phyloP scores from a whole-genome alignment of 1,284 basidiomycete genomes.

The Apiotrichum akiyoshidainum region DNA sequence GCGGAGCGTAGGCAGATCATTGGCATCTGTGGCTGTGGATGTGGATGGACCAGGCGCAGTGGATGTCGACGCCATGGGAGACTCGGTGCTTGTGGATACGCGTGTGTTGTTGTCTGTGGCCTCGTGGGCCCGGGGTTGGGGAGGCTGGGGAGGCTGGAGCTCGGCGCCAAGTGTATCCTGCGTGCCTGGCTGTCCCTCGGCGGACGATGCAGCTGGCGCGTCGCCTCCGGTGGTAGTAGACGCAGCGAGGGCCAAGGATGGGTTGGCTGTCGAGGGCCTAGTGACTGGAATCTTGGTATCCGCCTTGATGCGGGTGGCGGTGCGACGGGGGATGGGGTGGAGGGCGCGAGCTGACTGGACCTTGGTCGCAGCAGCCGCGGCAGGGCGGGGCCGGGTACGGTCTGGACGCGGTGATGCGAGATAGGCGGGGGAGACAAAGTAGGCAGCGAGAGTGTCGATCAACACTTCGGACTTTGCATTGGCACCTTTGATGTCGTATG shows the following conservation, averaged over 20 bases:
- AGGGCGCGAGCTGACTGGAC: neutral
- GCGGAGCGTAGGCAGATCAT: neutral
- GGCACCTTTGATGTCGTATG: conserved; percentile 44
- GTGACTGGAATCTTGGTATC: neutral
- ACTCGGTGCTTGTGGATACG: too few relatives aligned
- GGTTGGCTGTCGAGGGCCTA: neutral
- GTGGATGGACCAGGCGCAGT: too few relatives aligned
- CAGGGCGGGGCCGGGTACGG: neutral
- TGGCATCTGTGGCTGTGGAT: neutral
- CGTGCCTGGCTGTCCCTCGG: too few relatives aligned
- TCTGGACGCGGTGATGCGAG: conserved; percentile 7
- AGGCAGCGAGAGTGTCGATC: conserved; percentile 30
- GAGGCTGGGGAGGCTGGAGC: too few relatives aligned
- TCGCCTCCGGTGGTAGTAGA: too few relatives aligned
- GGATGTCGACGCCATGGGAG: too few relatives aligned
- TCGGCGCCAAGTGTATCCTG: too few relatives aligned
- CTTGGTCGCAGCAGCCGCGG: neutral
- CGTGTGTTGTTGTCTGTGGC: too few relatives aligned
- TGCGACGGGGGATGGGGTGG: neutral
- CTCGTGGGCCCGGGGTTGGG: too few relatives aligned
- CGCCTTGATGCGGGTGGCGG: neutral
- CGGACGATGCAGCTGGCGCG: too few relatives aligned
- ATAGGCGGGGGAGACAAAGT: conserved; percentile 33
- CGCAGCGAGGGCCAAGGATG: too few relatives aligned
- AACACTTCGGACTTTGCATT: conserved; percentile 39